Evolutionary conservation across 495 filamentous ascomycete genomes (phyloP).

Genomic region (Aspergillus steynii): DNA sequence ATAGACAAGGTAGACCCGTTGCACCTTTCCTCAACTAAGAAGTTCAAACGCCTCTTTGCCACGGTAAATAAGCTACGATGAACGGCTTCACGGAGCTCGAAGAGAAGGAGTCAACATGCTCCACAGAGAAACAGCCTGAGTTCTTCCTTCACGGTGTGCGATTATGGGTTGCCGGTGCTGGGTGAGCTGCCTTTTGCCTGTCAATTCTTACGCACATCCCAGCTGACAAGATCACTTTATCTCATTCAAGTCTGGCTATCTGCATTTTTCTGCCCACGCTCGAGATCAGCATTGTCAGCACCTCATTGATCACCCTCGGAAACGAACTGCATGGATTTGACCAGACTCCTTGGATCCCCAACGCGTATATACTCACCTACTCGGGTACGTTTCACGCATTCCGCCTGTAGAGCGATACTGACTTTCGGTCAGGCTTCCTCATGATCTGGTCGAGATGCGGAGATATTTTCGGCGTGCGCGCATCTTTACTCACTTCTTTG

Average conservation of each 20-base stretch:
- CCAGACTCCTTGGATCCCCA: slow-evolving; percentile 54
- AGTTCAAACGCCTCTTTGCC: no score
- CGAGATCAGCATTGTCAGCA: slow-evolving; percentile 62
- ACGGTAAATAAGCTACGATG: no score
- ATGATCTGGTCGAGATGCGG: slow-evolving; percentile 57
- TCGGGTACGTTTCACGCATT: slow-evolving; percentile 38
- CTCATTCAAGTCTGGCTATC: slow-evolving; percentile 42
- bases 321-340: slow-evolving; percentile 48
- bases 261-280: slow-evolving; percentile 57
- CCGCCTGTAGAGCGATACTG: background rate
- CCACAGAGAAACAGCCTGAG: no score
- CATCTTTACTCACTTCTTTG: slow-evolving; percentile 47
- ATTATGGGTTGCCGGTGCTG: no score
- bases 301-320: slow-evolving; percentile 55
- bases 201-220: background rate
- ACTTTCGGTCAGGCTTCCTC: slow-evolving; percentile 43
- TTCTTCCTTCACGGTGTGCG: no score
- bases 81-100: no score
- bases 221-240: background rate
- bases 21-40: no score
- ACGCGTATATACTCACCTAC: slow-evolving; percentile 55
- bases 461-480: slow-evolving; percentile 55
- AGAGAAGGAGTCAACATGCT: no score
- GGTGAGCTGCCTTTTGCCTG: no score
- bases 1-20: no score